Conservation (phyloP, 2,329 filamentous ascomycete genomes). For the Penicillium sp. region DNA sequence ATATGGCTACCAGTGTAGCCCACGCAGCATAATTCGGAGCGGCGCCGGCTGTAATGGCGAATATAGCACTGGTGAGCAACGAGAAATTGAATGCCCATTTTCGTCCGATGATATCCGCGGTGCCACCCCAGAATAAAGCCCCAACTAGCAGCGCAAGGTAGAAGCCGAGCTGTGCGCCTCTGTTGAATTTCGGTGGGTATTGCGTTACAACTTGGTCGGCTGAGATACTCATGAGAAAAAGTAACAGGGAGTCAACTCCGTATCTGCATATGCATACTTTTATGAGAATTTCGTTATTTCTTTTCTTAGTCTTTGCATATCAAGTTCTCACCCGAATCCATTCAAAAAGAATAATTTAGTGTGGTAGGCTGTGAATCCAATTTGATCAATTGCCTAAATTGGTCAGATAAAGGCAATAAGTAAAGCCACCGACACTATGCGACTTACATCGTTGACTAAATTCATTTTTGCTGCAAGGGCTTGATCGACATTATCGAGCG, state of each 20-base stretch:
- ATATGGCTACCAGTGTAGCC: constrained; percentile 19
- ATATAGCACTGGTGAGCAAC: constrained; percentile 21
- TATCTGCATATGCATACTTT: constrained; percentile 9
- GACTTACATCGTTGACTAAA: constrained; percentile 67
- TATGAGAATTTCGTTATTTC: too few relatives aligned
- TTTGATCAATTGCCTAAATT: constrained; percentile 54
- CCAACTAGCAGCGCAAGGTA: constrained; percentile 18
- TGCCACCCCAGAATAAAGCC: constrained; percentile 21
- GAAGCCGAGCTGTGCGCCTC: constrained; percentile 19
- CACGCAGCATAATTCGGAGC: constrained; percentile 16
- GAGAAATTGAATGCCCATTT: constrained; percentile 25
- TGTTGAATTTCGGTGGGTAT: constrained; percentile 14
- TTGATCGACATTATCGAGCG: constrained; percentile 53
- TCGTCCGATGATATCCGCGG: constrained; percentile 21
- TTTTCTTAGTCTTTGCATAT: too few relatives aligned
- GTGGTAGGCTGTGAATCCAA: constrained; percentile 59
- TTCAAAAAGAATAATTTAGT: constrained; percentile 65
- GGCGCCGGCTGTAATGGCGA: constrained; percentile 17
- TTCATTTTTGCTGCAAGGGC: constrained; percentile 70
- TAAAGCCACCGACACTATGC: not conserved
- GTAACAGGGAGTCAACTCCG: constrained; percentile 17
- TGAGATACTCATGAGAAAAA: constrained; percentile 22
- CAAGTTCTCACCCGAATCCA: constrained; percentile 63
- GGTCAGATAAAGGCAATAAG: not conserved
- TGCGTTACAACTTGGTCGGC: constrained; percentile 20